Conservation (phyloP, 164 flowering plant species). For the Stephania cephalantha region DNA sequence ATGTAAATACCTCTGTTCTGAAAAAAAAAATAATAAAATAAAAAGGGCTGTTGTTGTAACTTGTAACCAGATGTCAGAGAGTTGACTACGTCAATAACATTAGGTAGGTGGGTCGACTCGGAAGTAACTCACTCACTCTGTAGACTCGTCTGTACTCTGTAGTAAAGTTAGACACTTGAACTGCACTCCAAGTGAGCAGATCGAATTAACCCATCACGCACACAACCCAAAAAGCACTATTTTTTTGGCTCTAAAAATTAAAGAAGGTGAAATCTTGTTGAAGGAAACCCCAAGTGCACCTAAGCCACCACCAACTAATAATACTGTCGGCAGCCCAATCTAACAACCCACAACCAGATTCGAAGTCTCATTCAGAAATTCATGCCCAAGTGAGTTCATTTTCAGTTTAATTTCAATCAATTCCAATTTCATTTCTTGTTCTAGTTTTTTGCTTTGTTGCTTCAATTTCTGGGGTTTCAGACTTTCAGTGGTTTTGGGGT, state of each 20-base stretch:
- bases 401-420: too few relatives aligned
- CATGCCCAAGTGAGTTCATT: neutral
- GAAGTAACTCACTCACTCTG: neutral
- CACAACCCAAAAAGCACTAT: neutral
- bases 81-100: too few relatives aligned
- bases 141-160: too few relatives aligned
- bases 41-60: too few relatives aligned
- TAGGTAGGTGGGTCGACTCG: neutral
- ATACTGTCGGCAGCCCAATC: conserved; percentile 3
- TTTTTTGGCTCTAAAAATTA: too few relatives aligned
- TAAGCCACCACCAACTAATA: neutral
- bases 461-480: neutral
- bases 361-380: neutral
- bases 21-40: too few relatives aligned
- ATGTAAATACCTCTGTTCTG: too few relatives aligned
- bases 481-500: neutral
- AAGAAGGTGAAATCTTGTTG: neutral
- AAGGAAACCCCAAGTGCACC: neutral
- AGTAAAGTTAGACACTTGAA: neutral
- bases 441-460: too few relatives aligned
- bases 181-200: neutral
- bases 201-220: neutral
- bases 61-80: too few relatives aligned
- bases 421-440: neutral
- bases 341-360: neutral